A percentile compares a stretch with the other conserved stretches of the same genome.
Evolutionary conservation across 805 yeast genomes (phyloP).

Genomic region (Debaryomyces castellii): DNA sequence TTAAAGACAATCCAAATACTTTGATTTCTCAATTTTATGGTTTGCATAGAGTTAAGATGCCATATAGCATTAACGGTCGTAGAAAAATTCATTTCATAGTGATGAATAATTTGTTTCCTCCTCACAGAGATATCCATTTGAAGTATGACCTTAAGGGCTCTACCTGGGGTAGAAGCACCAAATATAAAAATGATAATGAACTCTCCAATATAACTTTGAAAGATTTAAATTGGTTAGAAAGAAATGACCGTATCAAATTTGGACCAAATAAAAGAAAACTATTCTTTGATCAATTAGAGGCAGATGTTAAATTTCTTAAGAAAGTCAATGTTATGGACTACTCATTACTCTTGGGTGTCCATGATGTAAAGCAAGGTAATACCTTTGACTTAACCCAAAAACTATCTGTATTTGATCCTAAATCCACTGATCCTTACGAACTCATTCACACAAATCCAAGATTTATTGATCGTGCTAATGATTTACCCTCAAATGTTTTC

Average conservation of each 20-base stretch:
- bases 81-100: slow-evolving; percentile 89
- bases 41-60: slow-evolving; percentile 88
- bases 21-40: slow-evolving; percentile 95
- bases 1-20: slow-evolving; percentile 81
- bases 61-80: slow-evolving; percentile 53
- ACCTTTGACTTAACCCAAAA: slow-evolving; percentile 34
- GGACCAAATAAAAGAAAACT: slow-evolving; percentile 67
- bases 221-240: slow-evolving; percentile 85
- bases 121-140: slow-evolving; percentile 79
- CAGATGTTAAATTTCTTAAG: slow-evolving; percentile 73
- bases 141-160: slow-evolving; percentile 95
- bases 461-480: slow-evolving; percentile 37
- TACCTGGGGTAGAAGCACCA: slow-evolving; percentile 72
- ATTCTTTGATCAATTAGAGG: slow-evolving; percentile 67
- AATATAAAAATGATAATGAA: slow-evolving; percentile 26
- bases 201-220: slow-evolving; percentile 57
- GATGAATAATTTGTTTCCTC: slow-evolving; percentile 96
- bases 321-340: slow-evolving; percentile 92
- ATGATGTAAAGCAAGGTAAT: slow-evolving; percentile 65
- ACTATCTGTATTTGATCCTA: slow-evolving; percentile 45
- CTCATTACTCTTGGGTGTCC: slow-evolving; percentile 84
- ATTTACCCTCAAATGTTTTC: slow-evolving; percentile 43
- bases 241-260: slow-evolving; percentile 60
- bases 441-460: slow-evolving; percentile 49
- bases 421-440: slow-evolving; percentile 34